These are phyloP conservation scores for Nakazawaea pomicola DNA, from an alignment of 805 yeast species.

Conservation along the genomic window DNA sequence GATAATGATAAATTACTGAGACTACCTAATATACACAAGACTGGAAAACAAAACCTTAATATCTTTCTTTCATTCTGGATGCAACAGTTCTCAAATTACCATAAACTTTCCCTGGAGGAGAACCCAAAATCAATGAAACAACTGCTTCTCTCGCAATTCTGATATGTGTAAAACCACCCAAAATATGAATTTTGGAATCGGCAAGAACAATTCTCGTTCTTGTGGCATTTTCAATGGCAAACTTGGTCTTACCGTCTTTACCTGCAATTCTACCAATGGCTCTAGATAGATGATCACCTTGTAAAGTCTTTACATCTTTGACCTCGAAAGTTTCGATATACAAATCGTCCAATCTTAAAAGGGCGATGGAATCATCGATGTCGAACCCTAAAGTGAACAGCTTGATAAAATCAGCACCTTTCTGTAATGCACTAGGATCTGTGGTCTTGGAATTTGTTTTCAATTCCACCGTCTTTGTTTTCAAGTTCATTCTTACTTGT, in stretches of 20 bases:
- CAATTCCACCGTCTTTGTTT: constrained; percentile 82
- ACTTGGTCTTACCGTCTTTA: constrained; percentile 97
- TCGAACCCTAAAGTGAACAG: constrained; percentile 97
- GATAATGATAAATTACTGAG: too few relatives aligned
- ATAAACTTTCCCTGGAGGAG: constrained; percentile 97
- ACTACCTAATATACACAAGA: not conserved
- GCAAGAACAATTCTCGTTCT: constrained; percentile 97
- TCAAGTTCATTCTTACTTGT: constrained; percentile 93
- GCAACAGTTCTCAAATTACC: constrained; percentile 97
- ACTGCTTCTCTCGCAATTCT: constrained; percentile 98
- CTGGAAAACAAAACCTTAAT: constrained; percentile 32
- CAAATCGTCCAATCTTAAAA: constrained; percentile 89
- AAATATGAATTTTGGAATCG: constrained; percentile 91
- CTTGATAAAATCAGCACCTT: constrained; percentile 94
- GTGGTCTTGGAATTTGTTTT: constrained; percentile 79
- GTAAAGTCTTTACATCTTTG: constrained; percentile 92
- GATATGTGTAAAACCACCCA: constrained; percentile 96
- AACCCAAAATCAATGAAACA: constrained; percentile 89
- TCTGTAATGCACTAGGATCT: constrained; percentile 92
- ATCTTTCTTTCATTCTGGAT: constrained; percentile 94
- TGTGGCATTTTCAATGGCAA: constrained; percentile 97
- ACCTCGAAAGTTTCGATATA: constrained; percentile 96
- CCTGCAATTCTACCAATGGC: constrained; percentile 99
- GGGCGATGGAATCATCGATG: constrained; percentile 93
- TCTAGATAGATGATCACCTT: constrained; percentile 95